phyloP scores from a whole-genome alignment of 805 yeast species.

The Metschnikowia orientalis region DNA sequence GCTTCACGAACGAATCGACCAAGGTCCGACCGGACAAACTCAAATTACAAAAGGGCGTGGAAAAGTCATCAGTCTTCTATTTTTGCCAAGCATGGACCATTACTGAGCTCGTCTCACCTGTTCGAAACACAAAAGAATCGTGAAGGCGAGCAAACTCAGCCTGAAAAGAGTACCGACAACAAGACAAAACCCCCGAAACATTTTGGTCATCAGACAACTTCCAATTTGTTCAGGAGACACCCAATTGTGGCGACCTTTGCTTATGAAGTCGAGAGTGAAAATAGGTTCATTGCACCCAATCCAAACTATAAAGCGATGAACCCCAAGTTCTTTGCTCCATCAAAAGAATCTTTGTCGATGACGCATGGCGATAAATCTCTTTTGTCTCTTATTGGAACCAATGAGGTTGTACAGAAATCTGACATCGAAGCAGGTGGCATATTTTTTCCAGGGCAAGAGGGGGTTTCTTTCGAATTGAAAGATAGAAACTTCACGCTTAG shows the following conservation, averaged over 20 bases:
- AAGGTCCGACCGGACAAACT: too few relatives aligned
- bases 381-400: constrained; percentile 10
- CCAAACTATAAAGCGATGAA: neutral
- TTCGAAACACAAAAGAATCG: too few relatives aligned
- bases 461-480: constrained; percentile 11
- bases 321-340: constrained; percentile 8
- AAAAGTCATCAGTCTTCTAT: too few relatives aligned
- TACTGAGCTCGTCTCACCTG: too few relatives aligned
- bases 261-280: constrained; percentile 33
- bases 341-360: constrained; percentile 9
- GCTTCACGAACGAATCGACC: too few relatives aligned
- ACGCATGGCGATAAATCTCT: neutral
- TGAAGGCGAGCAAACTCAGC: too few relatives aligned
- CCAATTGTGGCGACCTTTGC: constrained; percentile 29
- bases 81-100: too few relatives aligned
- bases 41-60: too few relatives aligned
- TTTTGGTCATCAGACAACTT: too few relatives aligned
- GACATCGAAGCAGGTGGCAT: constrained; percentile 13
- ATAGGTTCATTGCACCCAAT: constrained; percentile 10
- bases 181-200: too few relatives aligned
- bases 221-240: constrained; percentile 14
- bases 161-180: too few relatives aligned
- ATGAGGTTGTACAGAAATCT: constrained; percentile 2
- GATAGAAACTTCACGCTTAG: constrained; percentile 24
- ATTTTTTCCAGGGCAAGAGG: constrained; percentile 10